A percentile compares a stretch with the other conserved stretches of the same genome.
Evolutionary conservation across 495 filamentous ascomycete species (phyloP).

Genomic region (Amniculicola lignicola): DNA sequence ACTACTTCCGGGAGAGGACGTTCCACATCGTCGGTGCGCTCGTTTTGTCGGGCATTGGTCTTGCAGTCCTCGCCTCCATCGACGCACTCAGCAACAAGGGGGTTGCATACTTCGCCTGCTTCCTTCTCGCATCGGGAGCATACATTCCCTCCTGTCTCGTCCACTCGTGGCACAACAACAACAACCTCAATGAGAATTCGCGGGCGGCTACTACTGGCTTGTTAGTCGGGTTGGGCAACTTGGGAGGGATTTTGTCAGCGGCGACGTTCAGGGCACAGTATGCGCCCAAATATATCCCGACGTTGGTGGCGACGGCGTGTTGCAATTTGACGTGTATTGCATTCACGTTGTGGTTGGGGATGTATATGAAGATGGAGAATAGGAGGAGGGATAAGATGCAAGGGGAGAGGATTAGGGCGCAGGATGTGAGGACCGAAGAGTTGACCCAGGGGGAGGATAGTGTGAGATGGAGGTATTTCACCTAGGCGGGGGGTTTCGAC

Average conservation of each 20-base stretch:
- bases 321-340: constrained; percentile 16
- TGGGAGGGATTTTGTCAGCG: constrained; percentile 18
- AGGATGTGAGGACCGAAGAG: constrained; percentile 13
- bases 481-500: too few species aligned
- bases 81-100: constrained; percentile 33
- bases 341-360: constrained; percentile 11
- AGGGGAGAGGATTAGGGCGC: constrained; percentile 12
- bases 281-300: constrained; percentile 19
- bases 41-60: constrained; percentile 12
- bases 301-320: constrained; percentile 11
- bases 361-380: constrained; percentile 25
- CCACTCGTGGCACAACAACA: constrained; percentile 35
- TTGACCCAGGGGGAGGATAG: constrained; percentile 17
- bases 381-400: constrained; percentile 6
- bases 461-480: constrained; percentile 19
- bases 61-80: constrained; percentile 30
- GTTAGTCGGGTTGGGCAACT: constrained; percentile 26
- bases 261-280: constrained; percentile 15
- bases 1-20: constrained; percentile 22
- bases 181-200: constrained; percentile 28
- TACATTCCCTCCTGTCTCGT: constrained; percentile 34
- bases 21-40: constrained; percentile 25
- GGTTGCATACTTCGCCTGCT: constrained; percentile 36
- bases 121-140: constrained; percentile 27
- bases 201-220: constrained; percentile 46